Base-by-base conservation (phyloP, 495 filamentous ascomycete genomes). In the Xylaria palmicola region DNA sequence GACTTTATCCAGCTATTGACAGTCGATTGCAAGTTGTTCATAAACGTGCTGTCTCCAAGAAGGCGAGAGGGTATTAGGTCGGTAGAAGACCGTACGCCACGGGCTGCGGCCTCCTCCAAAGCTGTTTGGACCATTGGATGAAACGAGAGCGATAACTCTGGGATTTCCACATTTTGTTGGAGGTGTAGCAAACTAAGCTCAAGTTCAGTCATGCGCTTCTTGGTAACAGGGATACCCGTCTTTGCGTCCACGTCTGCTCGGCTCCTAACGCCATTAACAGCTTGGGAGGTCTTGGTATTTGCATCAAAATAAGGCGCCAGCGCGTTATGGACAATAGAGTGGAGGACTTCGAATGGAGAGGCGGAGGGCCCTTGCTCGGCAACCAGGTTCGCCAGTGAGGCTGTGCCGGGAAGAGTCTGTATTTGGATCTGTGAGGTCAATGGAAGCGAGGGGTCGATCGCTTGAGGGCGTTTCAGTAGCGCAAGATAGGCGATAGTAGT, bases 1-100 rank as follows among this genome's bases (percentile, higher is more conserved):
- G 93, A 96, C 77, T 96, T 92, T 74, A 97, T 97, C 94, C 94
- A 99, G 63, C 86, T 85, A 77, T 96, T 98, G 48, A 97, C 94
- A 13, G 85, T 92, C 54, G 90, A 88, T 69, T 98, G 95, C 27
- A 99, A 80, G 62, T 88, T 93, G 72, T 99, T 99, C 55, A 96
- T 85, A 65, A 98, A 96, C 12, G 85, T 85, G 72, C 89, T 96
- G 74, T 95, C 94, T 40, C 88, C 82, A 22, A 97, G 77, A 22
- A 93, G 78, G 3, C 79, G 72, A 4, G 83, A 62, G 29, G 91
- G 88, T 52, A 98, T 89, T 51, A 91, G 68, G 37, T 97, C 92
- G 19, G 90, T 80, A 0, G 86, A 84, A 15, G 90, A 83, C 64
- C 87, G 89, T 15, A 81, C 75, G 55, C 83, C 79, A 56, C 83